Evolutionary conservation across 2,329 filamentous ascomycete genomes (phyloP).

Genomic region (Penicillium decumbens): DNA sequence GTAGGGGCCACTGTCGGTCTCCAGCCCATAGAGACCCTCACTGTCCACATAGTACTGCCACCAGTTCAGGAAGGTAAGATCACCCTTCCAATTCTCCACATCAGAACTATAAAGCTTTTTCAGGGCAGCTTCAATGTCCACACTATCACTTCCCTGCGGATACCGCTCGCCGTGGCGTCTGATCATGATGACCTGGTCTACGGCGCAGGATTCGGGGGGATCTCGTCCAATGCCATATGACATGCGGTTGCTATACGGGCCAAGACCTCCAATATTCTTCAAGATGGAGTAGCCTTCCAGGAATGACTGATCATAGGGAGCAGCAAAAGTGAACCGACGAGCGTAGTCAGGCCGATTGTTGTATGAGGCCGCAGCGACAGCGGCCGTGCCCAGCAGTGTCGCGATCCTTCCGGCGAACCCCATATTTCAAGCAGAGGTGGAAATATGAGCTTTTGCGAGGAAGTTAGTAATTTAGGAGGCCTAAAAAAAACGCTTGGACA

Average conservation of each 20-base stretch:
- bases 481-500: not conserved
- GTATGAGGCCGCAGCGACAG: not conserved
- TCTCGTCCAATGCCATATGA: conserved; percentile 20
- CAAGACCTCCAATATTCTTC: conserved; percentile 20
- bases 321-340: not conserved
- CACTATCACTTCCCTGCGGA: conserved; percentile 7
- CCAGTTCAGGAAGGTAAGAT: conserved; percentile 19
- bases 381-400: not conserved
- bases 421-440: not conserved
- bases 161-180: conserved; percentile 25
- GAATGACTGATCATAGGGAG: conserved; percentile 6
- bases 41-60: conserved; percentile 22
- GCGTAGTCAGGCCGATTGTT: not conserved
- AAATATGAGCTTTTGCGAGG: not conserved
- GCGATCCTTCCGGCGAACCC: not conserved
- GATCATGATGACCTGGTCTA: conserved; percentile 25
- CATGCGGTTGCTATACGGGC: conserved; percentile 16
- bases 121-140: conserved; percentile 11
- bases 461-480: not conserved
- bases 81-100: conserved; percentile 10
- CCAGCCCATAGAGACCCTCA: conserved; percentile 11
- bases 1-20: conserved; percentile 19
- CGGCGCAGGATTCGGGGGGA: conserved; percentile 16
- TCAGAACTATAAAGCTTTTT: conserved; percentile 13
- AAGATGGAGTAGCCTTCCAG: conserved; percentile 18